These are phyloP conservation scores for Physocladia obscura DNA, from an alignment of 192 early-diverging fungal genomes.

Conservation along the genomic window DNA sequence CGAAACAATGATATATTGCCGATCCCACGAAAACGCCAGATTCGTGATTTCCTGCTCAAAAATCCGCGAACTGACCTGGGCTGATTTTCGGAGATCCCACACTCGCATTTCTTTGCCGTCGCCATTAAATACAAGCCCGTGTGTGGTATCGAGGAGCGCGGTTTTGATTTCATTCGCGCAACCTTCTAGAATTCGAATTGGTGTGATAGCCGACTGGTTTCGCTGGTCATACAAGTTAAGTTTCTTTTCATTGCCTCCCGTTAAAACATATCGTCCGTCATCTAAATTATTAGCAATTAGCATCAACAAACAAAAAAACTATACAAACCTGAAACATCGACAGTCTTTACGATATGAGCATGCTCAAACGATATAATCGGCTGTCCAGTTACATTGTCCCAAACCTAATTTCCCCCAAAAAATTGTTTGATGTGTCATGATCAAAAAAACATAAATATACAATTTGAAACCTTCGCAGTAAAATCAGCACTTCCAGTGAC, in stretches of 20 bases:
- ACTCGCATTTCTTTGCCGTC: conserved; percentile 54
- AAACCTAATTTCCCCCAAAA: conserved; percentile 74
- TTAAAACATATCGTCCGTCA: conserved; percentile 70
- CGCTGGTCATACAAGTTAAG: conserved; percentile 76
- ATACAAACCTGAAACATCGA: conserved; percentile 64
- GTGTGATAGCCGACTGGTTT: conserved; percentile 24
- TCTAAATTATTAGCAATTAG: conserved; percentile 26
- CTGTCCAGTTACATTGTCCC: conserved; percentile 80
- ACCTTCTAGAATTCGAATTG: conserved; percentile 47
- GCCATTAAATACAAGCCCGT: conserved; percentile 48
- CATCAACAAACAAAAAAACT: neutral
- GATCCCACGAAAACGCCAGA: conserved; percentile 74
- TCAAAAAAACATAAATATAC: conserved; percentile 11
- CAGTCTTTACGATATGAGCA: conserved; percentile 78
- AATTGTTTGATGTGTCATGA: neutral
- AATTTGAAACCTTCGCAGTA: conserved; percentile 59
- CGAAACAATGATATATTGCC: conserved; percentile 72
- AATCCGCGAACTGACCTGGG: conserved; percentile 62
- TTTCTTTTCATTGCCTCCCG: conserved; percentile 81
- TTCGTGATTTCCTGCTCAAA: conserved; percentile 66
- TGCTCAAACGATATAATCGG: conserved; percentile 71
- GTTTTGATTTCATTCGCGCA: conserved; percentile 61
- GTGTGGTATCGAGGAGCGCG: conserved; percentile 62
- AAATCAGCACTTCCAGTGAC: conserved; percentile 94
- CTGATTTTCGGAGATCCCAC: conserved; percentile 72